A percentile compares a stretch with the other conserved stretches of the same genome.
Evolutionary conservation across 1,139 yeast species (phyloP).

Genomic region (Yamadazyma membranifaciens): DNA sequence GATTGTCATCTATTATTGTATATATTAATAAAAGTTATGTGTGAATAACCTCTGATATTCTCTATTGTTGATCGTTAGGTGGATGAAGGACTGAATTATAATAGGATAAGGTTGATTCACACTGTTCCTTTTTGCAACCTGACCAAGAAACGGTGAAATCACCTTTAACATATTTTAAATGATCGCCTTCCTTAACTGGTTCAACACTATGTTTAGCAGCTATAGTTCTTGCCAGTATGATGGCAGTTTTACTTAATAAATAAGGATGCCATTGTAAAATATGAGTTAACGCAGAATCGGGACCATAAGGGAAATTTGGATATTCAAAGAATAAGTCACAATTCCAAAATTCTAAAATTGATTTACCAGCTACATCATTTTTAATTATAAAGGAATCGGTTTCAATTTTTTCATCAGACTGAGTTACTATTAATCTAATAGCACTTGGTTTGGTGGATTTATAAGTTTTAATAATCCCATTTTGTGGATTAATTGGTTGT

Average conservation of each 20-base stretch:
- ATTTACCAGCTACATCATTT: slow-evolving; percentile 62
- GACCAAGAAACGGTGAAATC: slow-evolving; percentile 65
- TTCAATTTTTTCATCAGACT: slow-evolving; percentile 58
- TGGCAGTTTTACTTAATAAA: slow-evolving; percentile 65
- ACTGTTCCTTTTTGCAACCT: slow-evolving; percentile 48
- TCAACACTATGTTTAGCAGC: slow-evolving; percentile 27
- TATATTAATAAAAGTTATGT: background rate
- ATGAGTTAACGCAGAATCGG: slow-evolving; percentile 73
- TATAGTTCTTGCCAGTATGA: slow-evolving; percentile 58
- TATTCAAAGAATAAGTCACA: slow-evolving; percentile 69
- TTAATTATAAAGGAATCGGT: slow-evolving; percentile 67
- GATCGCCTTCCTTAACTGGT: slow-evolving; percentile 30
- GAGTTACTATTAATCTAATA: slow-evolving; percentile 63
- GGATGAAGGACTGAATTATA: slow-evolving; percentile 25
- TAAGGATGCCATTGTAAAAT: slow-evolving; percentile 92
- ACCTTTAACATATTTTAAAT: slow-evolving; percentile 51
- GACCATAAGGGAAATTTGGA: slow-evolving; percentile 56
- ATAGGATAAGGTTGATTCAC: slow-evolving; percentile 48
- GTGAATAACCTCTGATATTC: no score
- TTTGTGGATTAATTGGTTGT: slow-evolving; percentile 67
- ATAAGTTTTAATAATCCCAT: slow-evolving; percentile 70
- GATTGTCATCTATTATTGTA: background rate
- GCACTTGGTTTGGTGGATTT: slow-evolving; percentile 53
- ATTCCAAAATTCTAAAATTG: slow-evolving; percentile 72
- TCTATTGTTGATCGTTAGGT: background rate